Conservation (phyloP, 129 eudicot genomes). For the Centaurea solstitialis region DNA sequence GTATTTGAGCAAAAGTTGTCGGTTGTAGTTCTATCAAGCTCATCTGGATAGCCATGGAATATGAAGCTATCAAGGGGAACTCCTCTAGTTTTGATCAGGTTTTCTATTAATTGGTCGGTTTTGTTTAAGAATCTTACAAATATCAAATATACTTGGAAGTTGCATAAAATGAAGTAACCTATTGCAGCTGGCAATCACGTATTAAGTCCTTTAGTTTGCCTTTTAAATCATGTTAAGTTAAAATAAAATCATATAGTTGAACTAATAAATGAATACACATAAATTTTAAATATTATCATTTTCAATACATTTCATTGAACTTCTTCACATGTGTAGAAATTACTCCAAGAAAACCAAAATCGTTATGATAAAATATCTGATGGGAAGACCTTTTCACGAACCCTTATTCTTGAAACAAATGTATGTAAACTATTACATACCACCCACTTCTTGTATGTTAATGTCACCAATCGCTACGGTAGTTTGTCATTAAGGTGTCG, state of each 20-base stretch:
- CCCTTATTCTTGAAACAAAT: constrained; percentile 92
- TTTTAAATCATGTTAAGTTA: too few relatives aligned
- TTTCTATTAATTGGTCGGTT: neutral
- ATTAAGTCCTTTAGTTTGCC: neutral
- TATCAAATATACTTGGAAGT: neutral
- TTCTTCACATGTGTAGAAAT: neutral
- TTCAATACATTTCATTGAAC: neutral
- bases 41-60: constrained; percentile 28
- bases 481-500: neutral
- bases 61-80: neutral
- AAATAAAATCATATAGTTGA: too few relatives aligned
- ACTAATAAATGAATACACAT: neutral
- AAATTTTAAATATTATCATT: too few relatives aligned
- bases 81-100: constrained; percentile 14
- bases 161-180: neutral
- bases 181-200: neutral
- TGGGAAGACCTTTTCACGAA: constrained; percentile 72
- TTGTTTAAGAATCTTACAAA: neutral
- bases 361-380: constrained; percentile 32
- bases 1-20: constrained; percentile 45
- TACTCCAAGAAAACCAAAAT: neutral
- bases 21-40: constrained; percentile 34
- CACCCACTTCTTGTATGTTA: neutral
- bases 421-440: constrained; percentile 39
- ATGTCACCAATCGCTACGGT: neutral